Base-by-base conservation (phyloP, 2,329 filamentous ascomycete genomes). In the Trichophyton rubrum region DNA sequence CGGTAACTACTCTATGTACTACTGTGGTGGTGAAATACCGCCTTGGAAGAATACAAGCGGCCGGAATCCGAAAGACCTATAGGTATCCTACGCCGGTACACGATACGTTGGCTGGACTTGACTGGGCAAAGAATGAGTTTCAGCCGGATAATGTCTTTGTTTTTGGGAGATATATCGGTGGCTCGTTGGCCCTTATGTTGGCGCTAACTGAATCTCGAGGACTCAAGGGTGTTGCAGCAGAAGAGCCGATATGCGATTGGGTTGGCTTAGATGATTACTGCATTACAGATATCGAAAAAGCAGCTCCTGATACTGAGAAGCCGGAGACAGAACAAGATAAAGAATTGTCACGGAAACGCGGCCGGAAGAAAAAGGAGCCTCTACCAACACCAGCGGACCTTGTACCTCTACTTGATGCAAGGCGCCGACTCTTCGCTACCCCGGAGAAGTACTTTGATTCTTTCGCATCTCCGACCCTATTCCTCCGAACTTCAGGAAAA, bases 21-120 rank as follows among this genome's bases (percentile, higher is more conserved):
- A 66, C 75, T 1, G 74, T 76, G 9, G 75, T 72, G 9, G 66
- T 77, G 43, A 72, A 76, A 58, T 77, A 76, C 64, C 72, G 74
- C 9, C 66, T 76, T 3, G 73, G 71, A 9, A 27, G 43, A 11
- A 24, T 58, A 22, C 2, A n/a, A 2, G 43, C 40, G 13, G 9
- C 56, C 45, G 43, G n/a, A 40, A 47, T 60, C 6, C 30, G 56
- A 57, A 56, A 38, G 27, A 24, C 45, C 17, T 69, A 70, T 59
- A 66, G 68, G 63, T 75, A 69, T 53, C 73, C 73, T 15, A 72
- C 67, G 1, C 73, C 73, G 8, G 62, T 75, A 3, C 73, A 75
- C 56, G 73, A 75, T 60, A 72, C 73, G 2, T 65, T 75, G 9
- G 66, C 67, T 5, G 73, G 70, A 3, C 69, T 75, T 53, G 73